Conservation (phyloP, 1,284 basidiomycete genomes). For the Neonothopanus nambi region DNA sequence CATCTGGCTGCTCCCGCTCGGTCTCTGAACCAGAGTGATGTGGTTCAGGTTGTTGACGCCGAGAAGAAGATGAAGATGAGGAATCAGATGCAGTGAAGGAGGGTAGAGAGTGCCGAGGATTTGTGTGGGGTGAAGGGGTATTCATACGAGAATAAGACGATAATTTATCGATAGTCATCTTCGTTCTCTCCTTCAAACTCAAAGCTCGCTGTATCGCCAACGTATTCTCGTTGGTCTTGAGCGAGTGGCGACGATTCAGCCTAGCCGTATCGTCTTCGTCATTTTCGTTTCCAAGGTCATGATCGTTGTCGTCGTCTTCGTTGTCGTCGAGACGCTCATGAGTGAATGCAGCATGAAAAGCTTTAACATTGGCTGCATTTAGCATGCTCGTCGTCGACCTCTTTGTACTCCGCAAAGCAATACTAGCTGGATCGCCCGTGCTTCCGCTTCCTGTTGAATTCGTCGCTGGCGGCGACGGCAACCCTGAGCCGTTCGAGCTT, state of each 20-base stretch:
- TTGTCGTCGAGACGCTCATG: slow-evolving; percentile 19
- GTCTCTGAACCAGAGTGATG: slow-evolving; percentile 69
- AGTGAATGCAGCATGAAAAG: slow-evolving; percentile 29
- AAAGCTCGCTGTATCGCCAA: slow-evolving; percentile 64
- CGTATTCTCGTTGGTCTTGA: slow-evolving; percentile 47
- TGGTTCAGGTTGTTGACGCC: slow-evolving; percentile 23
- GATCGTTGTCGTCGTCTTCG: slow-evolving; percentile 44
- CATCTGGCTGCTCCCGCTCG: slow-evolving; percentile 56
- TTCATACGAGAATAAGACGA: slow-evolving; percentile 48
- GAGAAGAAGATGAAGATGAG: slow-evolving; percentile 29
- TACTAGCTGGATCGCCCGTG: slow-evolving; percentile 59
- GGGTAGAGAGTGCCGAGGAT: slow-evolving; percentile 13
- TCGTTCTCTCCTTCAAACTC: slow-evolving; percentile 69
- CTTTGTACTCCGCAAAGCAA: slow-evolving; percentile 37
- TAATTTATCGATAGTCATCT: slow-evolving; percentile 70
- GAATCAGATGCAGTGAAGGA: slow-evolving; percentile 27
- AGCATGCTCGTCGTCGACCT: slow-evolving; percentile 18
- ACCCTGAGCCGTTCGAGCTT: slow-evolving; percentile 53
- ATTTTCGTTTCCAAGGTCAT: slow-evolving; percentile 53
- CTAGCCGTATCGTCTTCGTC: slow-evolving; percentile 71
- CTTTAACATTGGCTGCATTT: slow-evolving; percentile 26
- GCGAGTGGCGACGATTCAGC: slow-evolving; percentile 44
- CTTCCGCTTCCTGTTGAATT: slow-evolving; percentile 81
- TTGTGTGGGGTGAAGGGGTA: slow-evolving; percentile 35
- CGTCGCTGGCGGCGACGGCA: slow-evolving; percentile 78